Evolutionary conservation across 2,329 filamentous ascomycete genomes (phyloP), one percentile per base, ranked within the genome.

Genomic region (Penicillium rolfsii): DNA sequence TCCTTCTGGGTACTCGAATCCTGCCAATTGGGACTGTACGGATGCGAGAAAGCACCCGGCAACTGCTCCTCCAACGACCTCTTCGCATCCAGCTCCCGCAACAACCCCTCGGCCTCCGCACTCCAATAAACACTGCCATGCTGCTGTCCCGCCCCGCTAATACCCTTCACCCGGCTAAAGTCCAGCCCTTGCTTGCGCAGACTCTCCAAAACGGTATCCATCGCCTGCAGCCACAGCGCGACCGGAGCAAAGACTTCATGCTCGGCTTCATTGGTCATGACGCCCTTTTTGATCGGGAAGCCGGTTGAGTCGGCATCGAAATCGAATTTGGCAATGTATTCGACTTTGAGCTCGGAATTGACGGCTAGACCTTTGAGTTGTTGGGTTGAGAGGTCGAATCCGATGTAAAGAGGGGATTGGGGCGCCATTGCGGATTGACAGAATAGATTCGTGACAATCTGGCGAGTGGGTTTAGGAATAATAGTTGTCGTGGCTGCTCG

Each of bases 71-170:
- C 83, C 50, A 98, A 80, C 0, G 83, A 79, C 73, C 85, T 85
- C 22, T 78, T 78, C 2, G 83, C 73, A 66, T 91, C 83, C 46
- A 98, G 79, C 12, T 71, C 79, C 4, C 75, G 79, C 46, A 98
- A 83, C 46, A 89, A 72, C 7, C 77, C 71, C 73, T 91, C 89
- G 5, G 91, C 93, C 59, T 87, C 80, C 48, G 81, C 76, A 60
- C 85, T 90, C 94, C 94, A 98, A 80, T 95, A 98, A 30, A 98
- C 93, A 75, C 94, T 98, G 36, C 95, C 95, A 77, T 98, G 95
- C 82, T 99, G 95, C 85, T 98, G 96, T 57, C 95, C 93, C 16
- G 94, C 93, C 64, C 93, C 95, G 71, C 91, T 94, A 68, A 99
- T 85, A 33, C 91, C 94, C 71, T 85, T 87, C 65, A 99, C 87